Conservation (phyloP, 495 filamentous ascomycete species). For the Penicillium cosmopolitanum region DNA sequence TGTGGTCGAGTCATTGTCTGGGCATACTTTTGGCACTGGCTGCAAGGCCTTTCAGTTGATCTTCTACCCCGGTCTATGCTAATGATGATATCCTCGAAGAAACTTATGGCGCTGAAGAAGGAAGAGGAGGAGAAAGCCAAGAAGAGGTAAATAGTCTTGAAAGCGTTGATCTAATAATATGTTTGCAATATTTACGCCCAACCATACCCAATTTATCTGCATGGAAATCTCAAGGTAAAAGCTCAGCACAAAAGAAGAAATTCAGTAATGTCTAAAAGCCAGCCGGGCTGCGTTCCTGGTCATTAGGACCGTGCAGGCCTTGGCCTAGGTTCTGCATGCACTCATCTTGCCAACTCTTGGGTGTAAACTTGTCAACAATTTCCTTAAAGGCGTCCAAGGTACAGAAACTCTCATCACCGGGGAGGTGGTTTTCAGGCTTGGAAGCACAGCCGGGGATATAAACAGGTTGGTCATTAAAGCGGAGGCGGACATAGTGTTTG, state of each 20-base stretch:
- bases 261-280: slow-evolving; percentile 37
- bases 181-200: slow-evolving; percentile 16
- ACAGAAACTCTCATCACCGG: slow-evolving; percentile 90
- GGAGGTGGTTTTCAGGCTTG: slow-evolving; percentile 75
- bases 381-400: slow-evolving; percentile 90
- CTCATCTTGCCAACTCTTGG: slow-evolving; percentile 73
- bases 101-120: slow-evolving; percentile 18
- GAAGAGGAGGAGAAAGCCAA: slow-evolving; percentile 22
- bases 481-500: slow-evolving; percentile 86
- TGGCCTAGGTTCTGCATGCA: slow-evolving; percentile 69
- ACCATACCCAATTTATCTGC: slow-evolving; percentile 17
- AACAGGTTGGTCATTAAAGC: slow-evolving; percentile 86
- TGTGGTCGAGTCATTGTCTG: slow-evolving; percentile 29
- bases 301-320: slow-evolving; percentile 43
- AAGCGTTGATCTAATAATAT: slow-evolving; percentile 7
- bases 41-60: slow-evolving; percentile 27
- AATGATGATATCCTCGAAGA: slow-evolving; percentile 21
- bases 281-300: slow-evolving; percentile 35
- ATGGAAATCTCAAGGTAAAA: background rate
- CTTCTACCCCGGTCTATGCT: slow-evolving; percentile 26
- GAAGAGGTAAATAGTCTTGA: slow-evolving; percentile 4
- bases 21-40: slow-evolving; percentile 36
- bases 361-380: slow-evolving; percentile 89
- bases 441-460: slow-evolving; percentile 78
- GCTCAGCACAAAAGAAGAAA: background rate